Conservation (phyloP, 768 basidiomycete species). For the Boletus vinaceobasis region DNA sequence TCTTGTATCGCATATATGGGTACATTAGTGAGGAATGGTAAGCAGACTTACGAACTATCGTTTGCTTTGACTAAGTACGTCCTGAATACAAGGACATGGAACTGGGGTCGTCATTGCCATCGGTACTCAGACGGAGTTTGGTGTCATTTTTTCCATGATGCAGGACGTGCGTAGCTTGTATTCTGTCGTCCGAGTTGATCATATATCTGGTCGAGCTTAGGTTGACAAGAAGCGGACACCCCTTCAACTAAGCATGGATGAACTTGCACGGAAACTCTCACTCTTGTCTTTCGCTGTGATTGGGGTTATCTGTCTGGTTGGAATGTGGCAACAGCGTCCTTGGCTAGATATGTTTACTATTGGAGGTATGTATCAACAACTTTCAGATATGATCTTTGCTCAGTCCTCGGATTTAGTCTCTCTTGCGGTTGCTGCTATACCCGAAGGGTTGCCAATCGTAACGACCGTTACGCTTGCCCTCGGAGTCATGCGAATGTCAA, state of each 20-base stretch:
- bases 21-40: constrained; percentile 87
- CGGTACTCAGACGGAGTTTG: constrained; percentile 87
- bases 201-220: constrained; percentile 20
- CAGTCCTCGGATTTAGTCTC: constrained; percentile 58
- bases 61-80: constrained; percentile 1
- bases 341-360: constrained; percentile 99
- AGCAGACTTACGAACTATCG: constrained; percentile 7
- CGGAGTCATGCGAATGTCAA: constrained; percentile 91
- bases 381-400: neutral
- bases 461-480: constrained; percentile 96
- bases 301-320: constrained; percentile 88
- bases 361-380: constrained; percentile 60
- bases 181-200: neutral
- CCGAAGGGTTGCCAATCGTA: constrained; percentile 94
- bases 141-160: constrained; percentile 97
- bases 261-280: constrained; percentile 89
- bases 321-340: constrained; percentile 76
- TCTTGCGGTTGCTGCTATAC: constrained; percentile 96
- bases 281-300: constrained; percentile 91
- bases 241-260: constrained; percentile 92
- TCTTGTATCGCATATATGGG: constrained; percentile 94
- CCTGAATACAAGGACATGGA: constrained; percentile 58
- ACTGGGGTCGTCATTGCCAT: constrained; percentile 84
- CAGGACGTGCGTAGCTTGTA: constrained; percentile 63
- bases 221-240: constrained; percentile 90